These are phyloP conservation scores for Ascochyta clinopodiicola DNA, from an alignment of 2,329 filamentous ascomycete species.

Conservation along the genomic window DNA sequence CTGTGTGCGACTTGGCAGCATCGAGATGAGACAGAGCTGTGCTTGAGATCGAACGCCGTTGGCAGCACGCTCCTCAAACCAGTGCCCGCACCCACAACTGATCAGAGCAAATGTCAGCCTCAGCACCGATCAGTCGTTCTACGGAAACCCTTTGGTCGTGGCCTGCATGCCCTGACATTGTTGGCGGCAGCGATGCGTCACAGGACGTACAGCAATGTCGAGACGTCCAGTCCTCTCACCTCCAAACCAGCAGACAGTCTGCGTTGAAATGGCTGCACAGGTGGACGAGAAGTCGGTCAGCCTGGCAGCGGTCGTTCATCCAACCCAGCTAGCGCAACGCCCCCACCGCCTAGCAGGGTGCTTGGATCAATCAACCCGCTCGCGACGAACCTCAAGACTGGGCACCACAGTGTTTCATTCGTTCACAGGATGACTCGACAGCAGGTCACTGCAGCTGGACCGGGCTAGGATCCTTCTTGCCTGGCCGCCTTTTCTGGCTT, in stretches of 20 bases:
- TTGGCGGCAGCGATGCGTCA: conserved; percentile 6
- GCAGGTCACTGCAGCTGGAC: conserved; percentile 28
- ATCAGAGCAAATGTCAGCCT: conserved; percentile 2
- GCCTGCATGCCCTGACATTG: background rate
- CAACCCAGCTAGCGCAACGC: conserved; percentile 29
- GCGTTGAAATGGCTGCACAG: conserved; percentile 1
- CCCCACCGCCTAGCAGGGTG: conserved; percentile 25
- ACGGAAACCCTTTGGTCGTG: background rate
- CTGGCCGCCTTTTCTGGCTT: conserved; percentile 34
- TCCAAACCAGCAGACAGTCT: background rate
- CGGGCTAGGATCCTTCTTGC: conserved; percentile 23
- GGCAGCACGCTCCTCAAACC: background rate
- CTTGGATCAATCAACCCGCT: conserved; percentile 21
- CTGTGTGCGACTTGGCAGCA: background rate
- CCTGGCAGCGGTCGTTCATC: conserved; percentile 26
- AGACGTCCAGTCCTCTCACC: conserved; percentile 4
- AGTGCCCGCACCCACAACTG: background rate
- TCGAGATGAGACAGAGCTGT: no score
- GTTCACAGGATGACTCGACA: conserved; percentile 17
- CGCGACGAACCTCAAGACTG: conserved; percentile 22
- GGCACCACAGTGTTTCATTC: conserved; percentile 17
- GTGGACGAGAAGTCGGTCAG: conserved; percentile 42
- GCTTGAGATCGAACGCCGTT: no score
- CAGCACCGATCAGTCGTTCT: conserved; percentile 1
- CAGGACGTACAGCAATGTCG: background rate